Evolutionary conservation across 2,329 filamentous ascomycete species (phyloP), one percentile per base, ranked within the genome.

Genomic region (Colletotrichum musae): DNA sequence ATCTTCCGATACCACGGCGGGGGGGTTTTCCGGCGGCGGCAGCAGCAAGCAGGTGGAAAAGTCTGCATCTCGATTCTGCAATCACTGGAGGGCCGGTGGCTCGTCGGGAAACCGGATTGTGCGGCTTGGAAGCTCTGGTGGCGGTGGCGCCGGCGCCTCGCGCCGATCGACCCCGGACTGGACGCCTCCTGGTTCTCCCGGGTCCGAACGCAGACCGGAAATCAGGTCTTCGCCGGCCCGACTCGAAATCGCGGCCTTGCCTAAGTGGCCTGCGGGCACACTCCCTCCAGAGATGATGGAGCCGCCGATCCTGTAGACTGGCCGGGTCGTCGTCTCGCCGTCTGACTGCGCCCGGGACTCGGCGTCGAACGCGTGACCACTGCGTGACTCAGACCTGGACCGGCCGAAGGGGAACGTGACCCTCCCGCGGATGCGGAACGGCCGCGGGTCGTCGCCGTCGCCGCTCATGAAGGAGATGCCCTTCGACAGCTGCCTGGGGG

Each of bases 401-500:
- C 72, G 65, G 6, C 73, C 65, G 51, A 18, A 75, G 52, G 54
- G 64, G n/a, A 74, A 74, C 50, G 65, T 74, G 7, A 78, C 74
- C 7, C 78, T 73, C 58, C 74, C 77, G 41, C 79, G 76, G 24
- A 80, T 64, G 13, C 70, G 74, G 59, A 79, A 80, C 1, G 78
- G 70, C 9, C 71, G 68, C 16, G 67, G 57, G 4, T 58, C n/a
- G 1, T 70, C 70, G 4, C 75, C 76, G 5, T 59, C 59, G 28
- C 70, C 73, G 15, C 74, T 72, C 24, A 72, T 52, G 36, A 73
- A 67, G 13, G 70, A 68, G 18, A 75, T 56, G 28, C 83, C 85
- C 36, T 57, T 47, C 24, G 68, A 70, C 81, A 94, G 78, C 0
- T 90, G 92, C 28, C 89, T 82, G 0, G 91, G 91, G 0, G 93